Percentiles rank a stretch among this genome's conserved stretches.
Conservation (phyloP, 2,329 filamentous ascomycete genomes). For the Nannizziopsis barbatae region DNA sequence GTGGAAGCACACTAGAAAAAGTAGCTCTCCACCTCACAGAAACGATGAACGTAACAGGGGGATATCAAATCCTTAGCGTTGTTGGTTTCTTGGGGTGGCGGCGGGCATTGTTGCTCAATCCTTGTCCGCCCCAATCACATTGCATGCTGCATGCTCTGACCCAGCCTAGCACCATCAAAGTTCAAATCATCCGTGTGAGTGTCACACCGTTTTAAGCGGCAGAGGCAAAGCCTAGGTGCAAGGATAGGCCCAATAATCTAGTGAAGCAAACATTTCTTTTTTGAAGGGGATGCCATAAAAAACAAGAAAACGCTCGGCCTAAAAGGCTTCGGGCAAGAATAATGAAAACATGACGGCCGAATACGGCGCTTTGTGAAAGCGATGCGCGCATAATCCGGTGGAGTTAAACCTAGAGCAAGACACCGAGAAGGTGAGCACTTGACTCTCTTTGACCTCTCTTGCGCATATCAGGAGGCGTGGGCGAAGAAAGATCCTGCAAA, state of each 20-base stretch:
- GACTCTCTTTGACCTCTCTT: too few species aligned
- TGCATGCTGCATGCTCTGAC: conserved; percentile 8
- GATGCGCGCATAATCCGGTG: too few species aligned
- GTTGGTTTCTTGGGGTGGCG: conserved; percentile 4
- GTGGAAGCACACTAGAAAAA: conserved; percentile 10
- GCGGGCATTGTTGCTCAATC: conserved; percentile 5
- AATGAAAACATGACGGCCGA: too few species aligned
- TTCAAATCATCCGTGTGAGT: conserved; percentile 4
- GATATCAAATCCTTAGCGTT: conserved; percentile 1
- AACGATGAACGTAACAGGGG: conserved; percentile 8
- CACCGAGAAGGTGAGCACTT: too few species aligned
- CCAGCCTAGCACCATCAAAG: not conserved
- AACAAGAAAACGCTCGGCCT: too few species aligned
- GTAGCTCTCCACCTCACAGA: conserved; percentile 9
- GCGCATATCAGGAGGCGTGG: too few species aligned
- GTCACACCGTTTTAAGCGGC: conserved; percentile 9
- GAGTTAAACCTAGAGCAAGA: too few species aligned
- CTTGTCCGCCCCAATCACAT: conserved; percentile 11
- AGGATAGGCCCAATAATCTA: conserved; percentile 1
- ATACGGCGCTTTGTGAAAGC: too few species aligned
- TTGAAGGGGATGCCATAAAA: not conserved
- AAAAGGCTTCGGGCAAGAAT: too few species aligned
- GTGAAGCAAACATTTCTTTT: not conserved
- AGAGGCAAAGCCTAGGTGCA: conserved; percentile 7
- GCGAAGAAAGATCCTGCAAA: too few species aligned